Evolutionary conservation across 139 green algal genomes (phyloP).

Genomic region (Chlamydomonas schloesseri): DNA sequence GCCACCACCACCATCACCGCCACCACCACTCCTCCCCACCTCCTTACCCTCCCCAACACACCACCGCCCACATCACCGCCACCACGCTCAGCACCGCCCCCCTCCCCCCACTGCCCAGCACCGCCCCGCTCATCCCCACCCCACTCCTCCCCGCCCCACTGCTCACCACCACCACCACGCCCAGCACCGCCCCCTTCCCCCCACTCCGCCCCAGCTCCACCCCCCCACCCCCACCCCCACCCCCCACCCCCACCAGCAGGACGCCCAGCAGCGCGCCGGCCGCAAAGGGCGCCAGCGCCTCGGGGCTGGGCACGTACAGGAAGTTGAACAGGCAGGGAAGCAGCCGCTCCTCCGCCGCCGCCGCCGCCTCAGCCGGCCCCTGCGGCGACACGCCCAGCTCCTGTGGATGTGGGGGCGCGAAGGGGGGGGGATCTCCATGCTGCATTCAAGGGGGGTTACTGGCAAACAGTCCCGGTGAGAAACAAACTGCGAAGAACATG

Average conservation of each 20-base stretch:
- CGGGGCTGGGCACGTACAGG: background rate
- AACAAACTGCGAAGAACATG: no score
- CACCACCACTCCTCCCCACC: no score
- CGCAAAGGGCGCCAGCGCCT: background rate
- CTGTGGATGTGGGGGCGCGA: no score
- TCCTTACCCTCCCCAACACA: background rate
- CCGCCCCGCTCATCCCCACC: no score
- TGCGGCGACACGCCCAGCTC: constrained; percentile 1
- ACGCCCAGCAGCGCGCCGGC: background rate
- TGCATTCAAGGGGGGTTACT: no score
- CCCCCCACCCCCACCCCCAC: no score
- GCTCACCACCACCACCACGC: background rate
- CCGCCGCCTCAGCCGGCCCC: no score
- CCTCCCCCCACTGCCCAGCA: background rate
- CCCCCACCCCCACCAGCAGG: constrained; percentile 27
- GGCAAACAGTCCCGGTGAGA: no score
- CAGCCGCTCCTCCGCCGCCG: background rate
- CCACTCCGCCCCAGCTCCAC: background rate
- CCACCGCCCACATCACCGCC: background rate
- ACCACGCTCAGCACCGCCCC: background rate
- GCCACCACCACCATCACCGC: no score
- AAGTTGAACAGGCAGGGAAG: constrained; percentile 15
- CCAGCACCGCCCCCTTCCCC: background rate
- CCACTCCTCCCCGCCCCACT: background rate
- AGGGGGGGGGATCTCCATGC: no score